These are phyloP conservation scores for Cicer yamashitae DNA, from an alignment of 306 rosid genomes.

Conservation along the genomic window DNA sequence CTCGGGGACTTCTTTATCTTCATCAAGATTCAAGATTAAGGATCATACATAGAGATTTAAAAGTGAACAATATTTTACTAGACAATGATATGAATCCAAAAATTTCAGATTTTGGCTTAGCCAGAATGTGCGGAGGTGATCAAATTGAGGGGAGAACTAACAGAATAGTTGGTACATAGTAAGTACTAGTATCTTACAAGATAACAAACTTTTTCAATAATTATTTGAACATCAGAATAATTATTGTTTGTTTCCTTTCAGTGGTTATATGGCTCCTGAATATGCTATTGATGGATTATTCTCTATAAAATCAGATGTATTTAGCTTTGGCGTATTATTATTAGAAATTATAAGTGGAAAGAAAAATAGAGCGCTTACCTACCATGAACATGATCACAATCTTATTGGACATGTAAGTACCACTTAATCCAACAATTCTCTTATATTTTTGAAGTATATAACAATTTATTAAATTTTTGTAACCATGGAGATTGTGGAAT, in stretches of 20 bases:
- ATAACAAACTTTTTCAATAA: background rate
- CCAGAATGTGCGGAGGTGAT: too few relatives aligned
- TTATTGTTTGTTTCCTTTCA: background rate
- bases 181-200: background rate
- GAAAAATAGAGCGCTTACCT: background rate
- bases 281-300: constrained; percentile 2
- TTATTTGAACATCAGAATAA: background rate
- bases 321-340: constrained; percentile 15
- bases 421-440: background rate
- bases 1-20: too few relatives aligned
- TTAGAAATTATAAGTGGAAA: constrained; percentile 16
- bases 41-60: too few relatives aligned
- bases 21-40: too few relatives aligned
- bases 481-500: constrained; percentile 24
- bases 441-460: too few relatives aligned
- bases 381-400: background rate
- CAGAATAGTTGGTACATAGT: constrained; percentile 16
- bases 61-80: too few relatives aligned
- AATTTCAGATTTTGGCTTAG: too few relatives aligned
- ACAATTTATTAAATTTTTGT: background rate
- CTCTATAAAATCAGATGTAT: constrained; percentile 13
- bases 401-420: constrained; percentile 22
- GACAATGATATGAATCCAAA: too few relatives aligned
- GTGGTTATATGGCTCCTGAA: constrained; percentile 32
- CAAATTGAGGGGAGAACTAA: constrained; percentile 9